A percentile compares a stretch with the other conserved stretches of the same genome.
Conservation (phyloP, 1,284 basidiomycete genomes). For the Sanghuangporus sanghuang region DNA sequence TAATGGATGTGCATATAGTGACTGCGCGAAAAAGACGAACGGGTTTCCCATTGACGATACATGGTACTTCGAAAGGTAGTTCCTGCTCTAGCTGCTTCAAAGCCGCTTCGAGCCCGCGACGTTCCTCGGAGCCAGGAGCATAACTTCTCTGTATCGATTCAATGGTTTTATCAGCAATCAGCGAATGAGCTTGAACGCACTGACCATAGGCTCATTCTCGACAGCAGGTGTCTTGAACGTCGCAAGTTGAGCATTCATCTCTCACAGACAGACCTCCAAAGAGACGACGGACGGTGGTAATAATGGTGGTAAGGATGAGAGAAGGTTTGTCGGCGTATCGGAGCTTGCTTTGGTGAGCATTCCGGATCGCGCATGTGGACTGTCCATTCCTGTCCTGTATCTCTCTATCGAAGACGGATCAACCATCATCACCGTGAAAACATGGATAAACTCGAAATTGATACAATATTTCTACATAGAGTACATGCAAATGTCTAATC, state of each 20-base stretch:
- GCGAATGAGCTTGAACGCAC: constrained; percentile 21
- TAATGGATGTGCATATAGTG: not conserved
- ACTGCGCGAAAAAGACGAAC: constrained; percentile 40
- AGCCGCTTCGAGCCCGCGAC: constrained; percentile 71
- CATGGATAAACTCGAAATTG: no score
- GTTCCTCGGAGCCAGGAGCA: constrained; percentile 76
- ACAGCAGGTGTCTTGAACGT: constrained; percentile 77
- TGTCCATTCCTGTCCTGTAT: not conserved
- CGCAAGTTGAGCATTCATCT: constrained; percentile 70
- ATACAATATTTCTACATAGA: no score
- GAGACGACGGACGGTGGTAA: not conserved
- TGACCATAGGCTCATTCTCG: constrained; percentile 90
- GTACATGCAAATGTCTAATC: no score
- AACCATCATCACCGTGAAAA: not conserved
- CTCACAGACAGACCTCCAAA: constrained; percentile 21
- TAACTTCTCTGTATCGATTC: constrained; percentile 47
- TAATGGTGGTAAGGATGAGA: not conserved
- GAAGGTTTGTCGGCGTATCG: not conserved
- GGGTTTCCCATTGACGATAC: constrained; percentile 87
- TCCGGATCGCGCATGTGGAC: not conserved
- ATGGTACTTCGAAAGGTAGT: constrained; percentile 88
- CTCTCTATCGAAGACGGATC: not conserved
- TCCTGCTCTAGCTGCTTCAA: constrained; percentile 77
- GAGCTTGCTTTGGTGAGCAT: not conserved
- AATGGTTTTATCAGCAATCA: not conserved